Conservation (phyloP, 2,329 filamentous ascomycete genomes). For the Alternaria sp. region DNA sequence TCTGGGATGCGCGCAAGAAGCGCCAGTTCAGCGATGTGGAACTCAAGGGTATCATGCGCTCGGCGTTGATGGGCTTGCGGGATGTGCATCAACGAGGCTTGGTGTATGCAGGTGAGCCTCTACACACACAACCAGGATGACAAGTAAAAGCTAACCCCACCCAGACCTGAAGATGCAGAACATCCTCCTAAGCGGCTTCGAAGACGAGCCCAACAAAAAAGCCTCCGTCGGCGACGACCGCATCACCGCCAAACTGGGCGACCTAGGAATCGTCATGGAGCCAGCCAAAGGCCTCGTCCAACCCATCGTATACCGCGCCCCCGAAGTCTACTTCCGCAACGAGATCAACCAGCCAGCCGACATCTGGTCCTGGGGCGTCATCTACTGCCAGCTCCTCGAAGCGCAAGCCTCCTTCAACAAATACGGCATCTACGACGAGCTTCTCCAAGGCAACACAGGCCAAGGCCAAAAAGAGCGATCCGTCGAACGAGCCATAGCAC, state of each 20-base stretch:
- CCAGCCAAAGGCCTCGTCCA: constrained; percentile 16
- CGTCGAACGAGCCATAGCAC: constrained; percentile 12
- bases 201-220: not conserved
- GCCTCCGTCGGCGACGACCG: not conserved
- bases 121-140: not conserved
- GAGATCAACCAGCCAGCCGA: constrained; percentile 15
- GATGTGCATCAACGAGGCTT: constrained; percentile 14
- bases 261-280: constrained; percentile 19
- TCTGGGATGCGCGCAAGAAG: constrained; percentile 15
- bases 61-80: constrained; percentile 9
- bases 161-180: constrained; percentile 18
- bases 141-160: not conserved
- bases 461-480: constrained; percentile 11
- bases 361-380: constrained; percentile 17
- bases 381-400: constrained; percentile 17
- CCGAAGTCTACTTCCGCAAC: constrained; percentile 17
- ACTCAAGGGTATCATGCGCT: constrained; percentile 18
- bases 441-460: not conserved
- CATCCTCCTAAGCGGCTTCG: constrained; percentile 13
- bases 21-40: constrained; percentile 17
- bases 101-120: constrained; percentile 14
- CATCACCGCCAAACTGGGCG: constrained; percentile 14
- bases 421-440: constrained; percentile 15
- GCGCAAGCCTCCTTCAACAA: constrained; percentile 14
- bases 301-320: constrained; percentile 16